Evolutionary conservation across 345 rosid genomes (phyloP), one percentile per base, ranked within the genome.

Genomic region (Hypericum androsaemum): DNA sequence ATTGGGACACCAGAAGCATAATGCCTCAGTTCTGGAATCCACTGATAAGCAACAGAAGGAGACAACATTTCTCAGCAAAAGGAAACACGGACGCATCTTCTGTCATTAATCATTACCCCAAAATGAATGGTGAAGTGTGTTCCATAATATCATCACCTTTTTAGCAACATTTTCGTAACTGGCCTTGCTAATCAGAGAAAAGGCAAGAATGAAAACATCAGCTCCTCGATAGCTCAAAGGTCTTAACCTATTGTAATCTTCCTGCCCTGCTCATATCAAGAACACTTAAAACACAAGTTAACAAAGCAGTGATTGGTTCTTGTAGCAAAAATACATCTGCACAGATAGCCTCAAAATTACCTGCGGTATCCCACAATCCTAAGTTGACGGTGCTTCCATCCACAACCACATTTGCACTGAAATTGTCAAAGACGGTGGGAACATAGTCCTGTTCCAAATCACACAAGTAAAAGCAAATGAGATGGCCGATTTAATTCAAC

Each of bases 1-100:
- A 65, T 65, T 54, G 70, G 70, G 56, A 65, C 70, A 39, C 70
- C 70, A 54, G 70, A 64, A 8, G 70, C 70, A 65, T 65, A 65
- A 50, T 65, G 70, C 41, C 60, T 65, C 61, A 65, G 42, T 60
- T 65, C 70, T n/a, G 70, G 70, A 65, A 65, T 65, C 70, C 70
- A 65, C 70, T 65, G 70, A 15, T n/a, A n/a, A n/a, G n/a, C n/a
- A 54, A 37, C 49, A 6, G 22, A 54, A 47, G 37, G 32, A 22
- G 32, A 22, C 32, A 22, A 22, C 1, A 22, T 1, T 22, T 4
- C 32, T 22, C 32, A 22, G 32, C 4, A 22, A 22, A 22, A 22
- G 4, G 32, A 22, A 22, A 1, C 32, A 22, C 32, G 4, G 4
- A 22, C 32, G 4, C 4, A 4, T 22, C 32, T 22, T 22, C 4